Base-by-base conservation (phyloP, 306 rosid species). In the Cucumis sativus region DNA sequence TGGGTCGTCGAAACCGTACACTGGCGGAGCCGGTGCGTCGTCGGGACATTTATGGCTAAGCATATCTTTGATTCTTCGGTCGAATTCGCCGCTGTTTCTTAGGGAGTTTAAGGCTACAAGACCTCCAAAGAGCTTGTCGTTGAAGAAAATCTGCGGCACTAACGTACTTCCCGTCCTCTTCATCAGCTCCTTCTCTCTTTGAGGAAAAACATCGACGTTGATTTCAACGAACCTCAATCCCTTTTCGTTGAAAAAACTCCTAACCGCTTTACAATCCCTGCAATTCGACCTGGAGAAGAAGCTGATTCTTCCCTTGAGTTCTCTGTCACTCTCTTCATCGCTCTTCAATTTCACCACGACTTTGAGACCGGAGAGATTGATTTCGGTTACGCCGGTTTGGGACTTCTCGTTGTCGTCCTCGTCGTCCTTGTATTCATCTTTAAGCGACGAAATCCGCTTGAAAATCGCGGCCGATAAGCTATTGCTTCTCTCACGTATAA, bases 141-240 rank as follows among this genome's bases (percentile, higher is more conserved):
- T 96, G 87, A 96, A 92, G 92, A 96, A 96, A 62, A 92, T 86
- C 87, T 85, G 86, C 56, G 99, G 99, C 68, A 96, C 99, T 5
- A 93, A 54, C 7, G 79, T 11, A 49, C n/a, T 79, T 0, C 96
- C 99, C 0, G 99, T 86, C 54, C 96, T 79, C 30, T 87, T 83
- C 0, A 79, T n/a, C 1, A 96, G 88, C 88, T 96, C 99, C 7
- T 49, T 78, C 80, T 91, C 96, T 20, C 99, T 79, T 77, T 83
- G 83, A 0, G 83, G 82, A 60, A 67, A 96, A 35, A 96, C 99
- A 77, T 96, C 99, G 80, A 96, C 45, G 96, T 96, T 96, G 52
- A 96, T 96, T 79, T 96, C 99, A 33, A 91, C 89, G 84, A 80
- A 92, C 40, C 33, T 80, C 12, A 90, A 60, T 1, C 92, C 91